phyloP scores from a whole-genome alignment of 1,284 basidiomycete genomes.

The Tetrapyrgos nigripes region DNA sequence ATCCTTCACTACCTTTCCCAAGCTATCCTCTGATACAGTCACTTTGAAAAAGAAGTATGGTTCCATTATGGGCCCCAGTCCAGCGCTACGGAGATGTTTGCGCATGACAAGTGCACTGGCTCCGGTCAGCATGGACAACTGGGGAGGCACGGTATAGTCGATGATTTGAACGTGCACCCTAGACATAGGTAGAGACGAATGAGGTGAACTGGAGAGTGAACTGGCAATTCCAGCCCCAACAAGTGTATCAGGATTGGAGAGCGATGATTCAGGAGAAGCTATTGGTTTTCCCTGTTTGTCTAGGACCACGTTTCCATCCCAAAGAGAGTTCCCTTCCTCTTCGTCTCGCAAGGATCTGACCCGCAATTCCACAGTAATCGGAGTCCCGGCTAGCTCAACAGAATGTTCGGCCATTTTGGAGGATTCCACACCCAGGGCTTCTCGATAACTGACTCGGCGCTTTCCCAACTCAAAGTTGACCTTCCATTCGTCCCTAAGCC shows the following conservation, averaged over 20 bases:
- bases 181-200: conserved; percentile 73
- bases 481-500: conserved; percentile 82
- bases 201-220: conserved; percentile 76
- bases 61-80: conserved; percentile 75
- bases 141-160: conserved; percentile 47
- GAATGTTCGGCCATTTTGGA: conserved; percentile 3
- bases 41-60: conserved; percentile 75
- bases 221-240: conserved; percentile 72
- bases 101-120: conserved; percentile 71
- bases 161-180: conserved; percentile 63
- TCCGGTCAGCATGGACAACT: conserved; percentile 63
- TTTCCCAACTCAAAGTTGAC: conserved; percentile 80
- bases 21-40: conserved; percentile 64
- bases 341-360: conserved; percentile 57
- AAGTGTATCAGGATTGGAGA: conserved; percentile 51
- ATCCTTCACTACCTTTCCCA: conserved; percentile 80
- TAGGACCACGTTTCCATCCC: conserved; percentile 79
- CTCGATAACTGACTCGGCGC: conserved; percentile 83
- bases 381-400: conserved; percentile 25
- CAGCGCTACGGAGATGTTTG: conserved; percentile 60
- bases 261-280: conserved; percentile 56
- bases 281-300: conserved; percentile 56
- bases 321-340: conserved; percentile 68
- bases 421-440: conserved; percentile 58
- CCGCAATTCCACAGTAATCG: conserved; percentile 56